Evolutionary conservation across 345 rosid genomes (phyloP).

Genomic region (Rhizophora mangle): DNA sequence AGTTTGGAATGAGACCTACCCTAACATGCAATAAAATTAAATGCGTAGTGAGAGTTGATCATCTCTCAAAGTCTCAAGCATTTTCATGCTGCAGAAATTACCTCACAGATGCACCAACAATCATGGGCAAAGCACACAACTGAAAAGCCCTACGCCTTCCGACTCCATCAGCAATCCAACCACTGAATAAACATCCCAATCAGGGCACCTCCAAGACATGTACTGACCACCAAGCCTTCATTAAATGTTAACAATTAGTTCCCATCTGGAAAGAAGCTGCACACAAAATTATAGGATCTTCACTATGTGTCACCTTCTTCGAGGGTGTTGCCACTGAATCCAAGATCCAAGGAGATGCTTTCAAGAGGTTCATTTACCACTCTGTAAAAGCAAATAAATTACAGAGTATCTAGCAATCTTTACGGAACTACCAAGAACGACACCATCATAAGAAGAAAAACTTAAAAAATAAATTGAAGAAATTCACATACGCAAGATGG

Average conservation of each 20-base stretch:
- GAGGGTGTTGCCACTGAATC: conserved; percentile 79
- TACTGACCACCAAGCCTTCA: conserved; percentile 91
- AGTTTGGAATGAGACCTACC: not conserved
- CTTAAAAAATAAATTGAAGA: conserved; percentile 5
- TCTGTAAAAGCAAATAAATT: conserved; percentile 31
- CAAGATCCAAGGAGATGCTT: conserved; percentile 80
- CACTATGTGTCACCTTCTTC: conserved; percentile 66
- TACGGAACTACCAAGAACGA: not conserved
- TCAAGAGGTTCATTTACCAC: conserved; percentile 98
- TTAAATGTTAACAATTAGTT: conserved; percentile 12
- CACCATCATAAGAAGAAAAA: not conserved
- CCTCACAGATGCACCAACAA: conserved; percentile 84
- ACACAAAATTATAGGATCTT: not conserved
- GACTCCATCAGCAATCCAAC: conserved; percentile 75
- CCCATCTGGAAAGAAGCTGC: not conserved
- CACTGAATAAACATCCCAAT: conserved; percentile 84
- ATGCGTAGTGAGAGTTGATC: not conserved
- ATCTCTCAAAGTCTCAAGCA: not conserved
- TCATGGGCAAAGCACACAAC: conserved; percentile 82
- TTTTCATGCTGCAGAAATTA: conserved; percentile 22
- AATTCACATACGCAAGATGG: conserved; percentile 76
- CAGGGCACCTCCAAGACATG: conserved; percentile 84
- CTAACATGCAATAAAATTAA: not conserved
- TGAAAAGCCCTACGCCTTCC: conserved; percentile 94
- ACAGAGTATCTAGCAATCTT: conserved; percentile 9